Evolutionary conservation across 2,329 filamentous ascomycete genomes (phyloP).

Genomic region (Colletotrichum falcatum): DNA sequence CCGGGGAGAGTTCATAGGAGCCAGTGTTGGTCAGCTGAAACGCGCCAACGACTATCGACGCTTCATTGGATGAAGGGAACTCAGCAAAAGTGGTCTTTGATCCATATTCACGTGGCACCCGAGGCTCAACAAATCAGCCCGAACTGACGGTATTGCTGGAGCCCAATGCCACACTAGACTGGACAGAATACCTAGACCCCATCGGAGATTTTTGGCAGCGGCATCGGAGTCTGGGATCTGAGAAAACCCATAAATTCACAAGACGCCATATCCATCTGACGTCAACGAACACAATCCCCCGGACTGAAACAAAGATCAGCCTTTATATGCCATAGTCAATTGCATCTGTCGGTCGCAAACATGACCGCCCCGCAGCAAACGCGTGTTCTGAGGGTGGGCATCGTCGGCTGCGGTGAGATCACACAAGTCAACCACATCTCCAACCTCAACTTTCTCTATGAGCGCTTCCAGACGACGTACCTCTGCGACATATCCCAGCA

Average conservation of each 20-base stretch:
- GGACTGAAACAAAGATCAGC: neutral
- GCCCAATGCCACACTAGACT: neutral
- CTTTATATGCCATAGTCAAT: neutral
- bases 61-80: slow-evolving; percentile 22
- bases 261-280: neutral
- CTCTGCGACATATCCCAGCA: slow-evolving; percentile 63
- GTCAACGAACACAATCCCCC: neutral
- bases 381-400: slow-evolving; percentile 50
- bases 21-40: neutral
- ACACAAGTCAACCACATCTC: slow-evolving; percentile 66
- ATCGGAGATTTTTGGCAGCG: neutral
- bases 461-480: slow-evolving; percentile 59
- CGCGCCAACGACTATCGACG: slow-evolving; percentile 6
- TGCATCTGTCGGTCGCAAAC: neutral
- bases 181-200: neutral
- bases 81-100: slow-evolving; percentile 8
- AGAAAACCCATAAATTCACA: too few relatives aligned
- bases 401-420: slow-evolving; percentile 63
- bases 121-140: slow-evolving; percentile 12
- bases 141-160: slow-evolving; percentile 16
- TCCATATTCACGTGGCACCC: slow-evolving; percentile 14
- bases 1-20: slow-evolving; percentile 19
- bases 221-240: neutral
- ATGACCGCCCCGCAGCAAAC: slow-evolving; percentile 19
- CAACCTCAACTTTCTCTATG: slow-evolving; percentile 56